Base-by-base conservation (phyloP, 495 filamentous ascomycete genomes). In the Neurospora sublineolata region DNA sequence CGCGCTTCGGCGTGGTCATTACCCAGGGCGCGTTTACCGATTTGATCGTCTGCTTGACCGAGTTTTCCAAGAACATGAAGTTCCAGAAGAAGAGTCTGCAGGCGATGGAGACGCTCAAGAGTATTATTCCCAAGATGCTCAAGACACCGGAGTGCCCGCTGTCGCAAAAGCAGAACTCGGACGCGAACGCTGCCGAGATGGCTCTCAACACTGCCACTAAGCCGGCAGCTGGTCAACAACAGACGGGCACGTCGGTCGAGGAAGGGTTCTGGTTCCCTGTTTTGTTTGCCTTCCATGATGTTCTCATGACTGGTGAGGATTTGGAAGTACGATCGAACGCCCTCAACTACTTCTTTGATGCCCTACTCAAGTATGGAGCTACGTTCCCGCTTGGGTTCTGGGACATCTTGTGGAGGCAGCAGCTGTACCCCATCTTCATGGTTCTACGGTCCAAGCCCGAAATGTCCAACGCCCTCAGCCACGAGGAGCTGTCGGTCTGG, bases 201-300 rank as follows among this genome's bases (percentile, higher is more conserved):
- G 52, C 52, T 16, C 52, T 60, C 14, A 60, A 60, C 0, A 8
- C 23, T 8, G 52, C 52, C 1, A 38, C 76, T 18, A 82, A 79
- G 74, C 76, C 82, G 0, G 72, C n/a, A n/a, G n/a, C 81, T 3
- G 79, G 75, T 23, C 77, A 76, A 38, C 77, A 76, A 38, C 87
- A 88, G 74, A 85, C 78, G 11, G 81, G 85, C 36, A 90, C 89
- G 70, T 94, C 93, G 0, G 87, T 95, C 73, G 94, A 98, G 77
- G 96, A 98, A 78, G 94, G 97, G 42, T 99, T 92, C 80, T 99
- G 95, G 95, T 98, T 97, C 75, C 95, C 95, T 0, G 91, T 99
- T 37, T 86, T 99, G 14, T 98, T 98, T 78, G 94, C 96, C 7
- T 98, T 98, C 84, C 95, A 99, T 80, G 95, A 99, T 81, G 94